Base-by-base conservation (phyloP, 2,329 filamentous ascomycete genomes). In the Colletotrichum agaves region DNA sequence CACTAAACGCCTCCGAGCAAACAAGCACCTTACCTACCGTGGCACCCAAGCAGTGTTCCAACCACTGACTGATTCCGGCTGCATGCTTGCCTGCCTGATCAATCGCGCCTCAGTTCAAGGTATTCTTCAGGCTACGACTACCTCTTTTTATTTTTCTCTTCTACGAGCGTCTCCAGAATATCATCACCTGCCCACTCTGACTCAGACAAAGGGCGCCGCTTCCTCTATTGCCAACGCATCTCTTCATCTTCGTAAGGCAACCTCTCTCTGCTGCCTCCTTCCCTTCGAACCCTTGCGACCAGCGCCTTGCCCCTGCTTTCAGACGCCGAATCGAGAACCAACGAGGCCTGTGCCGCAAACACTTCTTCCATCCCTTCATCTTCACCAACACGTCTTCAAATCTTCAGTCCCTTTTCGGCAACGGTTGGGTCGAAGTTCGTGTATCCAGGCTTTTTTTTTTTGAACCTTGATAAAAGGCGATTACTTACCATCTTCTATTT, bases 151-250 rank as follows among this genome's bases (percentile, higher is more conserved):
- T 56, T 66, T 57, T 55, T 15, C 37, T 23, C 37, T 52, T 33
- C 47, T 19, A 31, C 56, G 37, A 46, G 37, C 46, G 23, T 46
- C 37, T 59, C 53, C 44, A 53, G 46, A 50, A 52, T 52, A 52
- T 43, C 35, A 23, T 61, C 58, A 15, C 50, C 44, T 44, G 19
- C 53, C 55, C 31, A 35, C 46, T 68, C 61, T 65, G 65, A 68
- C 53, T 68, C 65, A 65, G 65, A 64, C 61, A 50, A 62, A 67
- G 63, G 57, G 35, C 39, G 50, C 53, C 37, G 47, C 49, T 69
- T 58, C 61, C 47, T 61, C 55, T 43, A 41, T 39, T 60, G 57
- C 52, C 33, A 27, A 57, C 43, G 19, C 39, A 63, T 31, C 17
- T 56, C 39, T 50, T 37, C 43, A 37, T 37, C 17, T 41, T 35